These are phyloP conservation scores for Kregervanrija delftensis DNA, from an alignment of 805 yeast species.

Conservation along the genomic window DNA sequence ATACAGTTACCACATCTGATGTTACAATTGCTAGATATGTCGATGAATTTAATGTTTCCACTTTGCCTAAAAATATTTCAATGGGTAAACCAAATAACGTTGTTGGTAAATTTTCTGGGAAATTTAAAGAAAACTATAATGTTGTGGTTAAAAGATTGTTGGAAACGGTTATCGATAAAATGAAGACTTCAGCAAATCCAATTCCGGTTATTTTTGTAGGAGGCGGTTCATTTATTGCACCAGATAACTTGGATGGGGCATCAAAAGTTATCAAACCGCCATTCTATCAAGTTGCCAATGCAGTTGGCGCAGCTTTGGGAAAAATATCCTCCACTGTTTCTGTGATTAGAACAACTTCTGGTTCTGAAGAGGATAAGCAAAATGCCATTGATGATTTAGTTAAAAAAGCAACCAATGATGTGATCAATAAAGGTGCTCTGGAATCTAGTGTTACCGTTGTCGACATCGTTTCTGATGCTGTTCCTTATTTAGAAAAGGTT, in stretches of 20 bases:
- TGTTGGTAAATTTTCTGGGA: constrained; percentile 11
- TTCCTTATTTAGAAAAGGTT: constrained; percentile 25
- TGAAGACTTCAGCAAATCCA: too few species aligned
- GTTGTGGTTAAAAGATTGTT: constrained; percentile 21
- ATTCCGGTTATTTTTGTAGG: too few species aligned
- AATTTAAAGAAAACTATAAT: constrained; percentile 2
- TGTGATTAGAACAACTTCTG: neutral
- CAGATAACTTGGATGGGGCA: constrained; percentile 31
- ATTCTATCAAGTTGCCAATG: constrained; percentile 39
- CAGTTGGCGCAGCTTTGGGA: constrained; percentile 45
- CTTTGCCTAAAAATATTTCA: constrained; percentile 12
- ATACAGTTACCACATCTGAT: constrained; percentile 35
- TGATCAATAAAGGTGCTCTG: constrained; percentile 18
- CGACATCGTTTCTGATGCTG: constrained; percentile 19
- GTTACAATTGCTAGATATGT: constrained; percentile 31
- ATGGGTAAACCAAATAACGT: constrained; percentile 26
- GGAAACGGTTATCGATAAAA: too few species aligned
- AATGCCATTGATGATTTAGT: constrained; percentile 8
- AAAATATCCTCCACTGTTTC: constrained; percentile 29
- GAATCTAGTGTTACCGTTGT: constrained; percentile 14
- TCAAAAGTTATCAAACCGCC: constrained; percentile 36
- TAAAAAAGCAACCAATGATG: constrained; percentile 7
- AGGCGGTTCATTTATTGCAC: too few species aligned
- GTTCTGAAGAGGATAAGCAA: constrained; percentile 9
- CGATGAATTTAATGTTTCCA: constrained; percentile 23